Percentiles rank a stretch among this genome's conserved stretches.
These are phyloP conservation scores for Chiua virens DNA, from an alignment of 768 basidiomycete species.

Conservation along the genomic window DNA sequence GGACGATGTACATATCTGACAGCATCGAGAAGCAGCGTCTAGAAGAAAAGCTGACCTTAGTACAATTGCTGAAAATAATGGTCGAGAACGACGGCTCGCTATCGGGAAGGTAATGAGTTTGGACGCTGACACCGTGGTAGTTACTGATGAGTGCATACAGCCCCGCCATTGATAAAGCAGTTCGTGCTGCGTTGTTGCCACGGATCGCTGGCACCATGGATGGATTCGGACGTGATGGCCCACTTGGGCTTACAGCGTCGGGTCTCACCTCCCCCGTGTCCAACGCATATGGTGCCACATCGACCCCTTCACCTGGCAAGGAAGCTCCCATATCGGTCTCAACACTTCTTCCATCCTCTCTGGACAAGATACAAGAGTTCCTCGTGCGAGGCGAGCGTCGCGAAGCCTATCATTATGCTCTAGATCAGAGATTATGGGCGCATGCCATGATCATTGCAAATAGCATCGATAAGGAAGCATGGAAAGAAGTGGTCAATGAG, in stretches of 20 bases:
- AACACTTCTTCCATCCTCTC: constrained; percentile 56
- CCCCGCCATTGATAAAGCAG: constrained; percentile 67
- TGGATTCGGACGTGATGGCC: constrained; percentile 22
- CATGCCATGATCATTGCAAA: constrained; percentile 96
- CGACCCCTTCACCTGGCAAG: constrained; percentile 30
- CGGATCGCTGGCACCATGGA: constrained; percentile 36
- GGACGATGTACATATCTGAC: constrained; percentile 65
- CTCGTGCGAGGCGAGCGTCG: constrained; percentile 83
- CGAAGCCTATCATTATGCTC: constrained; percentile 84
- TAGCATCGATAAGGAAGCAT: constrained; percentile 88
- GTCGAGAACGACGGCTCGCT: constrained; percentile 88
- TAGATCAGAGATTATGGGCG: constrained; percentile 89
- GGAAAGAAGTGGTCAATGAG: constrained; percentile 87
- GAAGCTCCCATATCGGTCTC: constrained; percentile 60
- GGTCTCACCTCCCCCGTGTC: constrained; percentile 32
- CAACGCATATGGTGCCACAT: constrained; percentile 15
- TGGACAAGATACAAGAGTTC: constrained; percentile 78
- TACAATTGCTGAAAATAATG: constrained; percentile 75
- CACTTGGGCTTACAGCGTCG: constrained; percentile 20
- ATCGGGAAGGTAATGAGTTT: constrained; percentile 65
- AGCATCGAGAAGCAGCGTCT: constrained; percentile 54
- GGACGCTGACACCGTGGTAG: not conserved
- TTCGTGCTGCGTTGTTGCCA: constrained; percentile 73
- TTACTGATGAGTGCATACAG: constrained; percentile 36
- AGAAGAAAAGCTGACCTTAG: constrained; percentile 75